Base-by-base conservation (phyloP, 2,329 filamentous ascomycete genomes). In the Diaporthe sp. region DNA sequence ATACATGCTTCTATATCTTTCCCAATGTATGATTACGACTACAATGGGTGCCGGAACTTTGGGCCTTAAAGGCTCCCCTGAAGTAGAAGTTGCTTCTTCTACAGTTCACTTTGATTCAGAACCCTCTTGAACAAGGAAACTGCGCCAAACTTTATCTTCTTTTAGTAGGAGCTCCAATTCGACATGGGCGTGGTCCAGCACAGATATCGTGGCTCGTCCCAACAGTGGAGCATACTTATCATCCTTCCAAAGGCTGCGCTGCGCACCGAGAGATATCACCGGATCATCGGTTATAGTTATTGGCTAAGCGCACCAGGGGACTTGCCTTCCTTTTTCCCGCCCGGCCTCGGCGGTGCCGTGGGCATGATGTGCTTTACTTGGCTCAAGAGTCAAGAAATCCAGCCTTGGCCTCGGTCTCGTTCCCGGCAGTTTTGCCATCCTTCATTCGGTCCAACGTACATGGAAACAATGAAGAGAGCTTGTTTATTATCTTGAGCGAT, bases 331-430 rank as follows among this genome's bases (percentile, higher is more conserved):
- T 35, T 22, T 25, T 3, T 38, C 22, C 64, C 33, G 25, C 58
- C 15, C 6, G 28, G 22, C 28, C 61, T 38, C 22, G 45, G 45
- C 58, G 38, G 38, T 22, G 25, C 58, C 38, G 22, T 13, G 7
- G n/a, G 25, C 64, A 52, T 52, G 8, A 19, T 28, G 4, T 67
- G 45, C 42, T 19, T 8, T 52, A 13, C 64, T 67, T 52, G 45
- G 64, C 64, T 25, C 45, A 28, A 67, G 45, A 67, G 45, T 52
- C 64, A 67, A 67, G 64, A 52, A 13, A 12, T 38, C 22, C 22
- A 25, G 45, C 30, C 64, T 67, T 67, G 47, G 45, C 64, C n/a
- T 68, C 33, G 64, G 47, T 28, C n/a, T 54, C 33, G 64, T 40
- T 25, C 5, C 47, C 64, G 47, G 33, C 15, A 28, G n/a, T 28